A percentile compares a stretch with the other conserved stretches of the same genome.
phyloP scores from a whole-genome alignment of 1,139 yeast species.

The Taphrina populina region DNA sequence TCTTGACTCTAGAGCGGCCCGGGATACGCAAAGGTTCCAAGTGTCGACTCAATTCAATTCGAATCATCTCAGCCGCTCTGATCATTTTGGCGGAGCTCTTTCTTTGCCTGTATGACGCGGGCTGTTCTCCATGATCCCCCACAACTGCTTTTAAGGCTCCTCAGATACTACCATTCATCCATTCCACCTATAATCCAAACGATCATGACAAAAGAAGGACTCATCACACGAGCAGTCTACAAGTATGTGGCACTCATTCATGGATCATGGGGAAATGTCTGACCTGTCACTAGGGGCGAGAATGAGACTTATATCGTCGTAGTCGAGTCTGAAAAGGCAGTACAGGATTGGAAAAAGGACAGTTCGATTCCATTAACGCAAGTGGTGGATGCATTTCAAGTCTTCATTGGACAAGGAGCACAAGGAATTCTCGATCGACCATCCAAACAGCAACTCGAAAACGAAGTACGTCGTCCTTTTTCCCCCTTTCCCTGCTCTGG shows the following conservation, averaged over 20 bases:
- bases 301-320: conserved; percentile 62
- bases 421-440: conserved; percentile 32
- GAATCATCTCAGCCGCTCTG: too few relatives aligned
- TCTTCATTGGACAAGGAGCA: conserved; percentile 41
- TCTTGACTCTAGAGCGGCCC: too few relatives aligned
- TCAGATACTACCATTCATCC: too few relatives aligned
- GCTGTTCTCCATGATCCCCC: too few relatives aligned
- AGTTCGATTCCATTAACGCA: conserved; percentile 62
- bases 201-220: conserved; percentile 20
- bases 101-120: too few relatives aligned
- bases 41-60: too few relatives aligned
- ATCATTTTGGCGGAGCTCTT: too few relatives aligned
- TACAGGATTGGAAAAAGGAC: conserved; percentile 54
- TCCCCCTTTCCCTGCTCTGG: too few relatives aligned
- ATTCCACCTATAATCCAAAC: background rate
- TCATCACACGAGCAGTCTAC: conserved; percentile 14
- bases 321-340: conserved; percentile 56
- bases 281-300: conserved; percentile 61
- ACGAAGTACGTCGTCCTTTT: conserved; percentile 5
- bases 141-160: too few relatives aligned
- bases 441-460: conserved; percentile 32
- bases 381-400: conserved; percentile 63
- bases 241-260: background rate
- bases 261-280: background rate
- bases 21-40: too few relatives aligned